Conservation (phyloP, 2,329 filamentous ascomycete genomes). For the Cephalotrichum gorgonifer region DNA sequence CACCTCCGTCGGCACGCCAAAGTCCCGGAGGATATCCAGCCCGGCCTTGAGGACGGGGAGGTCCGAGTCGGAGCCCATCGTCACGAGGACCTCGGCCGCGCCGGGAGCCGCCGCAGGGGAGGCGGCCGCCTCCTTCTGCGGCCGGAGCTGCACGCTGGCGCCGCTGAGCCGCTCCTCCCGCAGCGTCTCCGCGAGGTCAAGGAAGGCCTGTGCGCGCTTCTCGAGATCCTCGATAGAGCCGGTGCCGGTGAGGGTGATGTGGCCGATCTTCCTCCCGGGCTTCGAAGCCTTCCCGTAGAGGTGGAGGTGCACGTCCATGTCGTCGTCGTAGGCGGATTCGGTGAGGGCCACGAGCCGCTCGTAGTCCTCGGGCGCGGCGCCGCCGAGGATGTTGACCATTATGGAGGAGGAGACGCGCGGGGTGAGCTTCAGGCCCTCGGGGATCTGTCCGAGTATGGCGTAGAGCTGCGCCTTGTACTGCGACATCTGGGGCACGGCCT, state of each 20-base stretch:
- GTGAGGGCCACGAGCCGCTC: conserved; percentile 35
- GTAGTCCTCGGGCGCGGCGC: conserved; percentile 55
- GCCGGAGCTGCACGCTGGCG: conserved; percentile 15
- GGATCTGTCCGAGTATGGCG: conserved; percentile 62
- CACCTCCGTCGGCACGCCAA: conserved; percentile 61
- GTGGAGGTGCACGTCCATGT: conserved; percentile 55
- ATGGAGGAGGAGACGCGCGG: conserved; percentile 53
- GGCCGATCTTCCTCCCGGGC: conserved; percentile 87
- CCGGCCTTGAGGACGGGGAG: conserved; percentile 56
- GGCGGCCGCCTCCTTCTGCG: not conserved
- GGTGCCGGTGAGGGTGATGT: conserved; percentile 70
- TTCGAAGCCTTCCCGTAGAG: conserved; percentile 88
- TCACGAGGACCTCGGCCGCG: conserved; percentile 50
- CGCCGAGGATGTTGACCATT: conserved; percentile 75
- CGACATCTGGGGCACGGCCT: conserved; percentile 74
- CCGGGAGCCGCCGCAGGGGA: conserved; percentile 10
- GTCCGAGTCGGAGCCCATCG: conserved; percentile 78
- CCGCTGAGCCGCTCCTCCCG: conserved; percentile 41
- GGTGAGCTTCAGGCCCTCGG: conserved; percentile 41
- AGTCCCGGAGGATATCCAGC: conserved; percentile 56
- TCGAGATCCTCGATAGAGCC: conserved; percentile 56
- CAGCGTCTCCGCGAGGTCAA: conserved; percentile 52
- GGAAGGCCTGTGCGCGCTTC: conserved; percentile 52
- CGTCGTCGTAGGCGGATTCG: conserved; percentile 28
- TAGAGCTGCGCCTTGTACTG: conserved; percentile 88